Evolutionary conservation across 2,329 filamentous ascomycete genomes (phyloP).

Genomic region (Xylaria sp.): DNA sequence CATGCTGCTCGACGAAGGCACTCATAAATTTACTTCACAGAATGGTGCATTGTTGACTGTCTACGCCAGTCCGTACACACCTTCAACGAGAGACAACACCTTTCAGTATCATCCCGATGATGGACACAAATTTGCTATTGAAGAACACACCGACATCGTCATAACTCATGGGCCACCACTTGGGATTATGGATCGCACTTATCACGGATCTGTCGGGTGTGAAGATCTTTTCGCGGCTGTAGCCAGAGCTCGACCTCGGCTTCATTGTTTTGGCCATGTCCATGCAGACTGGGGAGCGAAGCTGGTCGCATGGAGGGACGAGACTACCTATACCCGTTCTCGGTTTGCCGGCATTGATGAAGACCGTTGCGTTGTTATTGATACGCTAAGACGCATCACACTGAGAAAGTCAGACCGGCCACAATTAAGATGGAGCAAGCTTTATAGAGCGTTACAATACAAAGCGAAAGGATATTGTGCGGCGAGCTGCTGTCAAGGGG

Average conservation of each 20-base stretch:
- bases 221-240: conserved; percentile 59
- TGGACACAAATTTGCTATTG: conserved; percentile 53
- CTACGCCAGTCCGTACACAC: conserved; percentile 66
- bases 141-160: conserved; percentile 56
- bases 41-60: conserved; percentile 61
- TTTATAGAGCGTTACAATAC: neutral
- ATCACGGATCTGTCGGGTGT: conserved; percentile 54
- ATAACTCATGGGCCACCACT: conserved; percentile 65
- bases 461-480: conserved; percentile 48
- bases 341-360: conserved; percentile 59
- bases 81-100: conserved; percentile 44
- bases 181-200: conserved; percentile 61
- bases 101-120: conserved; percentile 23
- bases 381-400: conserved; percentile 49
- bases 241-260: conserved; percentile 54
- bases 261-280: conserved; percentile 70
- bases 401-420: conserved; percentile 41
- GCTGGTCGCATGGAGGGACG: conserved; percentile 52
- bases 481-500: conserved; percentile 55
- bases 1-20: conserved; percentile 62
- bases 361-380: conserved; percentile 51
- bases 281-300: conserved; percentile 69
- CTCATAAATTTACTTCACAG: conserved; percentile 56
- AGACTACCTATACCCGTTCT: conserved; percentile 57
- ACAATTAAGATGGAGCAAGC: conserved; percentile 14